A percentile compares a stretch with the other conserved stretches of the same genome.
Conservation (phyloP, 2,329 filamentous ascomycete genomes). For the Paraphaeosphaeria minitans region DNA sequence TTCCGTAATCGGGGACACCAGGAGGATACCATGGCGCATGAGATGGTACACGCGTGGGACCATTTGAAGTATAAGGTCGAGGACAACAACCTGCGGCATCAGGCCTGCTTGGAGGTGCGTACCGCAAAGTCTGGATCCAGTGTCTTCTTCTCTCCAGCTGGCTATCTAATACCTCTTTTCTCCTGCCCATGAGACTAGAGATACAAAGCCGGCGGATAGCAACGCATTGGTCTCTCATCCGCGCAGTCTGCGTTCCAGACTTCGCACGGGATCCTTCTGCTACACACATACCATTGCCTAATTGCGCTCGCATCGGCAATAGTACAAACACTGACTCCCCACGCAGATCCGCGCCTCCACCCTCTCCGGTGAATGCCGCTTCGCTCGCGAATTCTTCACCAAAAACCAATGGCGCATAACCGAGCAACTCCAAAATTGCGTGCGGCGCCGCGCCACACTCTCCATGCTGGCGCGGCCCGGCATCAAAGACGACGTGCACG, state of each 20-base stretch:
- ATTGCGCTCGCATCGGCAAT: neutral
- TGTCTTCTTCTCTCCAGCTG: neutral
- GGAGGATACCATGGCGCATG: slow-evolving; percentile 93
- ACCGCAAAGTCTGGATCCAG: neutral
- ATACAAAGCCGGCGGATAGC: slow-evolving; percentile 8
- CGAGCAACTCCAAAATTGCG: slow-evolving; percentile 92
- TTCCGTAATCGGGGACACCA: slow-evolving; percentile 78
- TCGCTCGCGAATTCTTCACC: slow-evolving; percentile 82
- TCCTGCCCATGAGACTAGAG: slow-evolving; percentile 6
- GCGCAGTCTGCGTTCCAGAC: neutral
- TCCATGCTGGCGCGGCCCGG: slow-evolving; percentile 78
- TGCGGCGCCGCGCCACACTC: slow-evolving; percentile 77
- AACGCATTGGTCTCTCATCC: neutral
- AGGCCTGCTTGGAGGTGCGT: slow-evolving; percentile 87
- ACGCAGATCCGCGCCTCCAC: slow-evolving; percentile 88
- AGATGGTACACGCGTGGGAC: slow-evolving; percentile 98
- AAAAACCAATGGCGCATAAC: slow-evolving; percentile 86
- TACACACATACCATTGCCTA: neutral
- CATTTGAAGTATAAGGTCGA: slow-evolving; percentile 90
- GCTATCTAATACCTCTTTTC: slow-evolving; percentile 11
- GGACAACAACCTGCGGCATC: slow-evolving; percentile 80
- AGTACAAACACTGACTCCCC: neutral
- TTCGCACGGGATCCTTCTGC: neutral
- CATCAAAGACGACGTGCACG: slow-evolving; percentile 85
- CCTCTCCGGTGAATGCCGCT: slow-evolving; percentile 91